phyloP scores from a whole-genome alignment of 2,329 filamentous ascomycete genomes.

The Colletotrichum echinochloae region DNA sequence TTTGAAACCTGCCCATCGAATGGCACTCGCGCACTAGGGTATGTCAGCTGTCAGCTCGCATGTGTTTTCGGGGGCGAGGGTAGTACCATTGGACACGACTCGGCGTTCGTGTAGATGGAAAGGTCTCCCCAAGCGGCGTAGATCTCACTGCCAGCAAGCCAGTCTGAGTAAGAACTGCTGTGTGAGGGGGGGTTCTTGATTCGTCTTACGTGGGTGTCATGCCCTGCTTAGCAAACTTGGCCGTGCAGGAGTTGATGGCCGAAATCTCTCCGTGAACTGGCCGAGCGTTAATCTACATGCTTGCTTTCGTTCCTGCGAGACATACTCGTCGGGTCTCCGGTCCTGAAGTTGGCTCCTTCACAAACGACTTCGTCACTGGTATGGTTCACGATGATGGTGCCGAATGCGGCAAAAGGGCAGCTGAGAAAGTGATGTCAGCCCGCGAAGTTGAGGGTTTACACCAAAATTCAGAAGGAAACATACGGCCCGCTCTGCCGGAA shows the following conservation, averaged over 20 bases:
- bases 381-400: conserved; percentile 67
- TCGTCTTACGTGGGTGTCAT: conserved; percentile 27
- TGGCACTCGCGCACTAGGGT: conserved; percentile 62
- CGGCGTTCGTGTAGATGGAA: conserved; percentile 67
- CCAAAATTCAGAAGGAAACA: background rate
- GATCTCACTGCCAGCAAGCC: conserved; percentile 46
- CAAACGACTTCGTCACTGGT: conserved; percentile 53
- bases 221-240: conserved; percentile 24
- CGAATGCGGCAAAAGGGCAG: conserved; percentile 67
- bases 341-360: conserved; percentile 35
- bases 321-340: conserved; percentile 31
- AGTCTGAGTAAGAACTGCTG: accelerated
- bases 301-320: accelerated
- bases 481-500: conserved; percentile 35
- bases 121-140: conserved; percentile 58
- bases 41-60: background rate
- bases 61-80: background rate
- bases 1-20: conserved; percentile 66
- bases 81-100: conserved; percentile 64
- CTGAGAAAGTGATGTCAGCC: background rate
- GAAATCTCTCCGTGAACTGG: conserved; percentile 36
- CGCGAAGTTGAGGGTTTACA: background rate
- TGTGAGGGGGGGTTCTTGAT: accelerated
- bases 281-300: background rate
- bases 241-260: conserved; percentile 33